phyloP scores from a whole-genome alignment of 805 yeast genomes.

The Kregervanrija pseudodelftensis region DNA sequence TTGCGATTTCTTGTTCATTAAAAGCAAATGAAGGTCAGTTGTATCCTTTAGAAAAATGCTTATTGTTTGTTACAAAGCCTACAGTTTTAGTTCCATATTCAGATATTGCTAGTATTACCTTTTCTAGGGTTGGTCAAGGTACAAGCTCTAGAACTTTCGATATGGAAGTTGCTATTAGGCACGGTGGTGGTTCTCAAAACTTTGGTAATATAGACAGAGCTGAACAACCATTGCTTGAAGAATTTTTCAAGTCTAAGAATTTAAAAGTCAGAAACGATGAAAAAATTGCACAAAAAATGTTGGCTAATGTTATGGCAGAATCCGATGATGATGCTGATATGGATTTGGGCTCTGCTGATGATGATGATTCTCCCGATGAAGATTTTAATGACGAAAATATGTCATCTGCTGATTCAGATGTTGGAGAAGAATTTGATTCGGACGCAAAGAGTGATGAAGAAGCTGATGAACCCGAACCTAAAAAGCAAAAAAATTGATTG shows the following conservation, averaged over 20 bases:
- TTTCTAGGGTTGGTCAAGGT: conserved; percentile 84
- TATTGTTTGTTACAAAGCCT: conserved; percentile 89
- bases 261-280: conserved; percentile 82
- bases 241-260: conserved; percentile 69
- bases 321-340: conserved; percentile 50
- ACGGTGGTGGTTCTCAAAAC: conserved; percentile 61
- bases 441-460: conserved; percentile 36
- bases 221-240: conserved; percentile 76
- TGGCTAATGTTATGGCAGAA: conserved; percentile 68
- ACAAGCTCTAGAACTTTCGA: conserved; percentile 88
- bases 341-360: conserved; percentile 72
- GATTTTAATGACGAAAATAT: conserved; percentile 56
- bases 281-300: conserved; percentile 73
- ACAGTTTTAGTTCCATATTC: conserved; percentile 84
- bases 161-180: conserved; percentile 66
- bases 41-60: conserved; percentile 87
- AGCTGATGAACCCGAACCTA: conserved; percentile 13
- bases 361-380: conserved; percentile 72
- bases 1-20: conserved; percentile 85
- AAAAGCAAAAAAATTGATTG: conserved; percentile 12
- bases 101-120: conserved; percentile 68
- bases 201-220: conserved; percentile 87
- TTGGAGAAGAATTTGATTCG: conserved; percentile 74
- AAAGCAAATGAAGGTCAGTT: conserved; percentile 94
- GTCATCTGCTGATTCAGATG: conserved; percentile 36